Conservation (phyloP, 495 filamentous ascomycete genomes). For the Aspergillus baeticus region DNA sequence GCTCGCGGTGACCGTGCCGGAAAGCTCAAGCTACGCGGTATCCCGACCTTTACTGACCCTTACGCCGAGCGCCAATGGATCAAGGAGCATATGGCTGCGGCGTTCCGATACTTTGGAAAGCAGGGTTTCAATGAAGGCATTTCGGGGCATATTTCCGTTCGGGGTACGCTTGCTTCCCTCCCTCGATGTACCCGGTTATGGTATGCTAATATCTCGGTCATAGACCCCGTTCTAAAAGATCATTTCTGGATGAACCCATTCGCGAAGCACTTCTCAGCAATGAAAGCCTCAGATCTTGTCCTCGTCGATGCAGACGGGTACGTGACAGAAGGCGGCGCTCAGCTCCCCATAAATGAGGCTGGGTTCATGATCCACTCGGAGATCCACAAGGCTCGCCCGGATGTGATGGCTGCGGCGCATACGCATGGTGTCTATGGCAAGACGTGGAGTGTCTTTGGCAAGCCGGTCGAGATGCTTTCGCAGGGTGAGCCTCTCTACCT, state of each 20-base stretch:
- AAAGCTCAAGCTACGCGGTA: constrained; percentile 48
- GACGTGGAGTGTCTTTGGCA: constrained; percentile 49
- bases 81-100: constrained; percentile 70
- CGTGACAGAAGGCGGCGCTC: constrained; percentile 52
- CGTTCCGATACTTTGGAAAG: constrained; percentile 70
- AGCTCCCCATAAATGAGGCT: constrained; percentile 58
- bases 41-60: constrained; percentile 57
- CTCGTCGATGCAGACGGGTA: constrained; percentile 49
- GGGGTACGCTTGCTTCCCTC: constrained; percentile 24
- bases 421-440: constrained; percentile 48
- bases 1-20: constrained; percentile 41
- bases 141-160: constrained; percentile 60
- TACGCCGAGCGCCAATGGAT: constrained; percentile 64
- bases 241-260: constrained; percentile 70
- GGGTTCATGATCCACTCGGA: constrained; percentile 66
- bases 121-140: constrained; percentile 70
- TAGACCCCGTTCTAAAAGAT: constrained; percentile 45
- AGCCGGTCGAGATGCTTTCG: constrained; percentile 48
- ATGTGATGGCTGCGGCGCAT: constrained; percentile 51
- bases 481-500: constrained; percentile 34
- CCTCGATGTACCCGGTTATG: neutral
- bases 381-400: constrained; percentile 49
- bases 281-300: constrained; percentile 50
- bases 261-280: constrained; percentile 56
- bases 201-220: neutral